phyloP scores from a whole-genome alignment of 768 basidiomycete genomes.

The Sporobolomyces phaffii region DNA sequence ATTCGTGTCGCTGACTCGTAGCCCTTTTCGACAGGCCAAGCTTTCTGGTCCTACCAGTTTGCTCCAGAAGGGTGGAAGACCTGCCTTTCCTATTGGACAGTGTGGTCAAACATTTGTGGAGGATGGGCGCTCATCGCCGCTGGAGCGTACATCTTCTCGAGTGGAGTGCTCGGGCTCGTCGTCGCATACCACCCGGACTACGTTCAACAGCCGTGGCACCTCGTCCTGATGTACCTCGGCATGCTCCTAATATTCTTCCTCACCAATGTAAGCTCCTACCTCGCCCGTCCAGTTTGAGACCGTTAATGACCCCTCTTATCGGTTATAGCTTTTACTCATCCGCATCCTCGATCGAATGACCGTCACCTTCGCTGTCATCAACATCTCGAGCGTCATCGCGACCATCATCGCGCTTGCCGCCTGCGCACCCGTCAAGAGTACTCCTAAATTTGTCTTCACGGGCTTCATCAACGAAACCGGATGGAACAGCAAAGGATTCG shows the following conservation, averaged over 20 bases:
- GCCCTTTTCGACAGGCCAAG: no score
- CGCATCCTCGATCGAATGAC: slow-evolving; percentile 13
- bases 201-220: slow-evolving; percentile 1
- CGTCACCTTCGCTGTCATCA: slow-evolving; percentile 14
- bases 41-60: slow-evolving; percentile 18
- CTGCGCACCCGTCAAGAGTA: slow-evolving; percentile 10
- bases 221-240: slow-evolving; percentile 4
- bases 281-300: no score
- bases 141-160: slow-evolving; percentile 10
- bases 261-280: slow-evolving; percentile 15
- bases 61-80: slow-evolving; percentile 11
- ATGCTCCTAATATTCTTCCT: slow-evolving; percentile 18
- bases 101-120: slow-evolving; percentile 4
- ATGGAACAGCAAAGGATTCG: slow-evolving; percentile 20
- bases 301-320: not conserved
- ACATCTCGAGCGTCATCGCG: slow-evolving; percentile 11
- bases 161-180: slow-evolving; percentile 11
- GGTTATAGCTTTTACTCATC: slow-evolving; percentile 31
- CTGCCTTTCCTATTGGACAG: slow-evolving; percentile 9
- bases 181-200: slow-evolving; percentile 20
- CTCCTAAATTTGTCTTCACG: slow-evolving; percentile 25
- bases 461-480: slow-evolving; percentile 29
- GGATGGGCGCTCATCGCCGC: slow-evolving; percentile 16
- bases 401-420: slow-evolving; percentile 28
- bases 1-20: no score